Percentiles rank a stretch among this genome's conserved stretches.
Conservation (phyloP, 129 eudicot species). For the Tagetes erecta region DNA sequence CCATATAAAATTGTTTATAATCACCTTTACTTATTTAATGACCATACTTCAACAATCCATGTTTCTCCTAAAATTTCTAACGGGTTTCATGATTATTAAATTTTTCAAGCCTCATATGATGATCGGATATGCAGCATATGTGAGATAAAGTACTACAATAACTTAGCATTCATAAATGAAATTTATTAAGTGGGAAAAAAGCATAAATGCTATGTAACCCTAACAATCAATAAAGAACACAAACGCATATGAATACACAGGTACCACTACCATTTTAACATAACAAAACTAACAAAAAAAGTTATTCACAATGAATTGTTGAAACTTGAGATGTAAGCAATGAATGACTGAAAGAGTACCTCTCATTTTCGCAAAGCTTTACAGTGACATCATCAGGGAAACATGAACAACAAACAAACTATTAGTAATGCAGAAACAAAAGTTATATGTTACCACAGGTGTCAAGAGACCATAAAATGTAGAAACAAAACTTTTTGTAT, state of each 20-base stretch:
- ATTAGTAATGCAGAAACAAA: constrained; percentile 27
- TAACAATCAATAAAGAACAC: background rate
- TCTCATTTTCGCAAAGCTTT: constrained; percentile 89
- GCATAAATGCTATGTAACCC: background rate
- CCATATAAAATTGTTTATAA: background rate
- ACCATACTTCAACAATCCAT: constrained; percentile 6
- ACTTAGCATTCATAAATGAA: background rate
- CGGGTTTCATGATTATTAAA: background rate
- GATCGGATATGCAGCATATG: constrained; percentile 13
- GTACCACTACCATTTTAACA: background rate
- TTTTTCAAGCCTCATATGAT: background rate
- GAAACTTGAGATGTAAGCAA: constrained; percentile 20
- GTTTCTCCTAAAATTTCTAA: constrained; percentile 14
- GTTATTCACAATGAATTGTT: constrained; percentile 19
- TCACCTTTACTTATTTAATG: constrained; percentile 1
- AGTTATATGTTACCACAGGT: background rate
- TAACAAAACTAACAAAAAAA: background rate
- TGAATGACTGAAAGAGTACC: constrained; percentile 45
- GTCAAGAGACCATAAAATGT: background rate
- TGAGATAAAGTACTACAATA: background rate
- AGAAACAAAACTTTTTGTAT: background rate
- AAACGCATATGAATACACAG: constrained; percentile 4
- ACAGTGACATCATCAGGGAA: constrained; percentile 25
- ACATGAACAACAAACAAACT: constrained; percentile 38
- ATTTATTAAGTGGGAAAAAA: constrained; percentile 13